Conservation (phyloP, 768 basidiomycete genomes). For the Trametes coccinea region DNA sequence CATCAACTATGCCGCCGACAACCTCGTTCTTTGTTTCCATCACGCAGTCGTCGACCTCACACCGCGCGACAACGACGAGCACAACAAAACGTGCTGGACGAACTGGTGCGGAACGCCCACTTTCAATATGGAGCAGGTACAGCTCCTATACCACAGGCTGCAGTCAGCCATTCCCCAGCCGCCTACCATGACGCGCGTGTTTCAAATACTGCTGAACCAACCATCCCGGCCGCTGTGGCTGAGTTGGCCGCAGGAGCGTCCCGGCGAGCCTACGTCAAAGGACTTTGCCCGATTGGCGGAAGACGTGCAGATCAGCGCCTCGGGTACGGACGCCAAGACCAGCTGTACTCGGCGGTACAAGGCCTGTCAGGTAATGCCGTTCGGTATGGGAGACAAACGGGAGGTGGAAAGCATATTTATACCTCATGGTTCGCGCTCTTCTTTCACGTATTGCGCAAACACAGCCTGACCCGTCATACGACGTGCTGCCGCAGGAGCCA, state of each 20-base stretch:
- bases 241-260: constrained; percentile 63
- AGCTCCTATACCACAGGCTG: constrained; percentile 60
- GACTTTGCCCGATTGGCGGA: constrained; percentile 62
- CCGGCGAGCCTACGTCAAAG: constrained; percentile 37
- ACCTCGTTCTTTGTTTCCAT: constrained; percentile 85
- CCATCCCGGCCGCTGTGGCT: constrained; percentile 59
- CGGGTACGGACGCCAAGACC: constrained; percentile 74
- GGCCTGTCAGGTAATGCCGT: constrained; percentile 59
- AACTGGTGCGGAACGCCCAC: constrained; percentile 86
- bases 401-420: constrained; percentile 88
- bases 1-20: constrained; percentile 87
- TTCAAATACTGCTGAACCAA: constrained; percentile 74
- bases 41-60: constrained; percentile 78
- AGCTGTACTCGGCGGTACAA: constrained; percentile 85
- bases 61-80: constrained; percentile 73
- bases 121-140: constrained; percentile 57
- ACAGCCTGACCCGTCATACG: constrained; percentile 7
- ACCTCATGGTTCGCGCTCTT: constrained; percentile 66
- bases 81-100: constrained; percentile 72
- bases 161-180: constrained; percentile 53
- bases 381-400: constrained; percentile 48
- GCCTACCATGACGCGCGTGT: constrained; percentile 59
- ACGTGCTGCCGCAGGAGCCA: constrained; percentile 45
- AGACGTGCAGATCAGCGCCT: constrained; percentile 62
- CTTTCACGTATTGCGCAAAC: constrained; percentile 20